phyloP scores from a whole-genome alignment of 2,329 filamentous ascomycete species.

The Hyphodiscus sp. region DNA sequence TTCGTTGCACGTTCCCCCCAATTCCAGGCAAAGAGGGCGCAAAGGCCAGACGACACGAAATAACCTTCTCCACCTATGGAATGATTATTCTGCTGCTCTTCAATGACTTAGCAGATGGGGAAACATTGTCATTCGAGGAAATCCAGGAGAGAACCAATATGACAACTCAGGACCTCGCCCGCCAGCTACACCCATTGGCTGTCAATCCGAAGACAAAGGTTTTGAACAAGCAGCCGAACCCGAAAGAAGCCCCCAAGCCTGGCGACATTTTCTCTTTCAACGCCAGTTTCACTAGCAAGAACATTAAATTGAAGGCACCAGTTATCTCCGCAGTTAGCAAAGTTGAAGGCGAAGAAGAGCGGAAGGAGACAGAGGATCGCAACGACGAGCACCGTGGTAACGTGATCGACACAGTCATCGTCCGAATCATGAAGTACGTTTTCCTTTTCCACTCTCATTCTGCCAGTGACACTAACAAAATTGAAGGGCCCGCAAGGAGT shows the following conservation, averaged over 20 bases:
- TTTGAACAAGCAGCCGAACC: slow-evolving; percentile 71
- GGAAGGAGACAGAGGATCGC: slow-evolving; percentile 67
- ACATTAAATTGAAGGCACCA: slow-evolving; percentile 82
- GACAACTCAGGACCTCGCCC: slow-evolving; percentile 62
- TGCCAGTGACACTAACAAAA: slow-evolving; percentile 27
- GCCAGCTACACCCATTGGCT: slow-evolving; percentile 74
- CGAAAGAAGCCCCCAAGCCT: slow-evolving; percentile 63
- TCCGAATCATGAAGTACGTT: slow-evolving; percentile 79
- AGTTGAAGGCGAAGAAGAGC: slow-evolving; percentile 67
- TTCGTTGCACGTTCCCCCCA: slow-evolving; percentile 71
- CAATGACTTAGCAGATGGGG: slow-evolving; percentile 60
- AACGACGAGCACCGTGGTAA: slow-evolving; percentile 66
- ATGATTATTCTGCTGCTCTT: slow-evolving; percentile 89
- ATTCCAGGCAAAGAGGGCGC: slow-evolving; percentile 63
- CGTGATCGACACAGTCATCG: slow-evolving; percentile 69
- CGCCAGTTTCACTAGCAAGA: slow-evolving; percentile 70
- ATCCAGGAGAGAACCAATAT: slow-evolving; percentile 81
- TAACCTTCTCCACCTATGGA: slow-evolving; percentile 87
- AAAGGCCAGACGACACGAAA: slow-evolving; percentile 71
- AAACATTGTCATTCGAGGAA: slow-evolving; percentile 59
- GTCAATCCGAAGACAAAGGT: slow-evolving; percentile 79
- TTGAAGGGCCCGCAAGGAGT: slow-evolving; percentile 66
- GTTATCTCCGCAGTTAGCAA: slow-evolving; percentile 74
- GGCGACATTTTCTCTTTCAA: slow-evolving; percentile 82
- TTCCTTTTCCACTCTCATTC: neutral